These are phyloP conservation scores for Parascedosporium putredinis DNA, from an alignment of 2,329 filamentous ascomycete genomes.

Conservation along the genomic window DNA sequence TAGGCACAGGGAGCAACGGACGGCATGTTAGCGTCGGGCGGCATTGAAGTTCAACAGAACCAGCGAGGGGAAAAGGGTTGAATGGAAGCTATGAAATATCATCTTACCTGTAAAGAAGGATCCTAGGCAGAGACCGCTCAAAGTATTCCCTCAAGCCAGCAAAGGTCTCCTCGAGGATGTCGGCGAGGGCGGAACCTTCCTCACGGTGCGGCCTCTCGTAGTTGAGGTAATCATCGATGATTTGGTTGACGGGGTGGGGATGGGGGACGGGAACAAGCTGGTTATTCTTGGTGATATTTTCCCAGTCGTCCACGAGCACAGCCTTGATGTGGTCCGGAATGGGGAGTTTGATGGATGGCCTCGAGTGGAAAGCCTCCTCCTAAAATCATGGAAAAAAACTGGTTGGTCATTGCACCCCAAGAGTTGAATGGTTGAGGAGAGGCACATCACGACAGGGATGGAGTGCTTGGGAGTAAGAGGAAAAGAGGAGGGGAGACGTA, in stretches of 20 bases:
- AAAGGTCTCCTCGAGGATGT: constrained; percentile 84
- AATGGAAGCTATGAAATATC: neutral
- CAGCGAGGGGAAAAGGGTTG: neutral
- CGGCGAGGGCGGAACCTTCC: constrained; percentile 58
- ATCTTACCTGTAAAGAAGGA: constrained; percentile 68
- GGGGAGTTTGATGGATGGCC: constrained; percentile 75
- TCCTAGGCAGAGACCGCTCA: constrained; percentile 76
- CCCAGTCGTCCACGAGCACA: constrained; percentile 94
- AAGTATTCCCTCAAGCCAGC: constrained; percentile 88
- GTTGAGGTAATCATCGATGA: constrained; percentile 71
- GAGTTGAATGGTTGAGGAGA: too few relatives aligned
- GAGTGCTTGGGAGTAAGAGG: neutral
- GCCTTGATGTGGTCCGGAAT: constrained; percentile 87
- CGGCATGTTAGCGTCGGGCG: too few relatives aligned
- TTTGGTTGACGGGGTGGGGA: constrained; percentile 59
- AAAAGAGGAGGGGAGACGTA: constrained; percentile 30
- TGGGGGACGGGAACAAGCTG: constrained; percentile 81
- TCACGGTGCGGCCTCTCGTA: constrained; percentile 58
- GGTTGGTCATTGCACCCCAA: too few relatives aligned
- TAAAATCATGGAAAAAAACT: constrained; percentile 25
- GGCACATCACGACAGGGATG: neutral
- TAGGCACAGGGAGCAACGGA: constrained; percentile 20
- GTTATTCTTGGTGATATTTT: constrained; percentile 92
- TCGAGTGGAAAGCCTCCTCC: constrained; percentile 80
- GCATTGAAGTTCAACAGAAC: too few relatives aligned